These are phyloP conservation scores for Syncephalastrum monosporum DNA, from an alignment of 371 early-diverging fungal genomes.

Conservation along the genomic window DNA sequence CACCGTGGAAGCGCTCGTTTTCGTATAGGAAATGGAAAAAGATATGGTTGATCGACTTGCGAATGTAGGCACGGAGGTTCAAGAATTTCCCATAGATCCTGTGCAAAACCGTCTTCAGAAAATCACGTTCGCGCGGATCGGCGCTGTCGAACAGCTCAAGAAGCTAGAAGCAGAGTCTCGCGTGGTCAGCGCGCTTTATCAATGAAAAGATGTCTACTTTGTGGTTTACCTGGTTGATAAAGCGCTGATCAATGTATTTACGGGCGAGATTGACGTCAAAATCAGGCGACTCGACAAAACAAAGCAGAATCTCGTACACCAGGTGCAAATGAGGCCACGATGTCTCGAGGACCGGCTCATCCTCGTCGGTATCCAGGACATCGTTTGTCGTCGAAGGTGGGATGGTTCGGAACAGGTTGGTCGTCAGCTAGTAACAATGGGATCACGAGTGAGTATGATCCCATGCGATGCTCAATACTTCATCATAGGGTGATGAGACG, in stretches of 20 bases:
- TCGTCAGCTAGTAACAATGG: slow-evolving; percentile 61
- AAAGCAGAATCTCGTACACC: slow-evolving; percentile 94
- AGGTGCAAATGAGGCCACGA: slow-evolving; percentile 97
- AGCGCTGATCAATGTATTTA: slow-evolving; percentile 36
- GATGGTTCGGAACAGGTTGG: slow-evolving; percentile 92
- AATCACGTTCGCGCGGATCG: slow-evolving; percentile 97
- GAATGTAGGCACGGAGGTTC: slow-evolving; percentile 92
- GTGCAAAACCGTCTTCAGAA: slow-evolving; percentile 95
- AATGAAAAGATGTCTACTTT: not conserved
- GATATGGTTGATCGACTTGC: slow-evolving; percentile 94
- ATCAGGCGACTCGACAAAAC: slow-evolving; percentile 94
- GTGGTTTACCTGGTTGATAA: slow-evolving; percentile 32
- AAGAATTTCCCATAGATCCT: slow-evolving; percentile 98
- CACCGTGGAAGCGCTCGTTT: slow-evolving; percentile 93
- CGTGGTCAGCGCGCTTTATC: no score
- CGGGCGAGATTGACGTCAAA: slow-evolving; percentile 90
- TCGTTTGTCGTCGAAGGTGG: slow-evolving; percentile 88
- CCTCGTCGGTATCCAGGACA: slow-evolving; percentile 94
- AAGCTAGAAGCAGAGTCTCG: slow-evolving; percentile 47
- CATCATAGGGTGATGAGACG: no score
- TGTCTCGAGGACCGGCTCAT: slow-evolving; percentile 92
- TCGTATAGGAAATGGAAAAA: slow-evolving; percentile 98
- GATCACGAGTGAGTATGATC: no score
- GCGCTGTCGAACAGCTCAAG: slow-evolving; percentile 96
- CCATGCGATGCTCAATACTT: no score